Base-by-base conservation (phyloP, 148 eudicot genomes). In the Cornus florida region DNA sequence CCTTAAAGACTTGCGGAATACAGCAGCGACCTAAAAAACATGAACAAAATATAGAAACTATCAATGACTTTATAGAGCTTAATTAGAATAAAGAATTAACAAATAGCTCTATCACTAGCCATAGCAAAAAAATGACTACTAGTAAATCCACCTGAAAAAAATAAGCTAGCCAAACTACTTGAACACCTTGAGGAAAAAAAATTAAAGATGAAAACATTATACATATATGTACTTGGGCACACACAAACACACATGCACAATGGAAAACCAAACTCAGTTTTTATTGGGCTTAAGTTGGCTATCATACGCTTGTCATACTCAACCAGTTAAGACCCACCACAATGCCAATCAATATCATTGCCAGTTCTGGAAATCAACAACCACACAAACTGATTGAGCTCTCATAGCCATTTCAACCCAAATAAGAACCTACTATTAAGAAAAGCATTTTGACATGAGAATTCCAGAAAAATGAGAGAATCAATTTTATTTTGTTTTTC, bases 1-100 rank as follows among this genome's bases (percentile, higher is more conserved):
- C 86, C 90, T 89, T 78, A 94, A 76, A 67, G 98, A 88, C 84
- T 94, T 94, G 66, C 97, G 91, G 83, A 94, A 94, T 50, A 94
- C 94, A 65, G 97, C 92, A 85, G 98, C 98, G 82, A 94, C 77
- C 97, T 94, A 83, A 67, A 84, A 33, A 77, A 46, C n/a, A 60
- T 20, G 70, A 74, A 66, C 60, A 76, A 76, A 35, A 46, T 76
- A 76, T 60, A 16, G 23, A 23, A 31, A 43, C 50, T 24, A 16
- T 67, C 31, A 22, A 66, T 20, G 71, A 31, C 17, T 20, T 60
- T 60, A 68, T 16, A n/a, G 31, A 53, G 28, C 57, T 66, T 57
- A 76, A 24, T n/a, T 20, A 76, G 28, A 22, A 38, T 8, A 24
- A 41, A 46, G 9, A 41, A 70, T 14, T 9, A 14, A 17, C 19